Evolutionary conservation across 2,329 filamentous ascomycete genomes (phyloP).

Genomic region (Canariomyces notabilis): DNA sequence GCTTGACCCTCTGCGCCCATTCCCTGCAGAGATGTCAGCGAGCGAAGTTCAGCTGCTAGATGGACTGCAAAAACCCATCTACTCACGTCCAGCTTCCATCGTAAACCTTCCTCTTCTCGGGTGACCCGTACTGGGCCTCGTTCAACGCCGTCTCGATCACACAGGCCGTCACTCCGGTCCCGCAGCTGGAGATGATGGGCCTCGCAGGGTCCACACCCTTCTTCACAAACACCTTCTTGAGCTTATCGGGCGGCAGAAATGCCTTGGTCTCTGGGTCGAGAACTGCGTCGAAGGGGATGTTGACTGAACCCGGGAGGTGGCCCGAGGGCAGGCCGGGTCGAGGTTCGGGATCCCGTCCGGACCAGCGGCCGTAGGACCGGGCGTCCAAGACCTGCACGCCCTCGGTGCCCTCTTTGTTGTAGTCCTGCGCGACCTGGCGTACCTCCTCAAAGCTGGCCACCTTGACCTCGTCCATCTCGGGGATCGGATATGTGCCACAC

Average conservation of each 20-base stretch:
- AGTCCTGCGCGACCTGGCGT: conserved; percentile 67
- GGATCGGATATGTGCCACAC: conserved; percentile 60
- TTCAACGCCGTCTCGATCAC: conserved; percentile 83
- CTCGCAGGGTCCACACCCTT: conserved; percentile 74
- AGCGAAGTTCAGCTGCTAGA: not conserved
- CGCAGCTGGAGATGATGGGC: conserved; percentile 83
- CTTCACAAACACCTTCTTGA: conserved; percentile 70
- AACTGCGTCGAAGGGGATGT: conserved; percentile 71
- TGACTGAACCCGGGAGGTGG: conserved; percentile 85
- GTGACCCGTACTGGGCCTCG: conserved; percentile 67
- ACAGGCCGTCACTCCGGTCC: conserved; percentile 89
- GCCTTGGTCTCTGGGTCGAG: conserved; percentile 80
- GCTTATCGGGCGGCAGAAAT: conserved; percentile 64
- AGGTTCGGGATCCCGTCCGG: conserved; percentile 79
- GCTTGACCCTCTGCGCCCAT: conserved; percentile 62
- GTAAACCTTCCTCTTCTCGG: conserved; percentile 70
- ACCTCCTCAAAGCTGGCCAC: conserved; percentile 81
- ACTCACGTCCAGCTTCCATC: conserved; percentile 98
- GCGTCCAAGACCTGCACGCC: conserved; percentile 88
- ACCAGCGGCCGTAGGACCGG: conserved; percentile 71
- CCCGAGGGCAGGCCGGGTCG: conserved; percentile 80
- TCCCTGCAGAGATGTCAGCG: conserved; percentile 43
- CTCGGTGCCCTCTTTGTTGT: conserved; percentile 77
- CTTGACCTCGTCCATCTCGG: conserved; percentile 53
- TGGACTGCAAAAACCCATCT: not conserved